These are phyloP conservation scores for Mangifera indica DNA, from an alignment of 345 rosid genomes.

Conservation along the genomic window DNA sequence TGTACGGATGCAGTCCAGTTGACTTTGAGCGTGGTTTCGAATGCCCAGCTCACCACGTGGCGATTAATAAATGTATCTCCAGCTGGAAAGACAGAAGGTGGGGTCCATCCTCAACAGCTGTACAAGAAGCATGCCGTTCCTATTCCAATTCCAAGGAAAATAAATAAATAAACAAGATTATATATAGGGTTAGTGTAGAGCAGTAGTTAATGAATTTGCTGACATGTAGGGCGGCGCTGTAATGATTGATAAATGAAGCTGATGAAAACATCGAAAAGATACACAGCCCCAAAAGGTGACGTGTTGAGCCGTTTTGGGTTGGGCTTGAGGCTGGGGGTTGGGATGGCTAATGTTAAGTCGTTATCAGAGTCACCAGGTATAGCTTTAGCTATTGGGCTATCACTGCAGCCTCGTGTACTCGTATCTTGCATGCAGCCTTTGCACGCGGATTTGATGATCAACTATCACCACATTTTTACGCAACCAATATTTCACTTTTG, in stretches of 20 bases:
- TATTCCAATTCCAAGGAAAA: no score
- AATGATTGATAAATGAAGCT: background rate
- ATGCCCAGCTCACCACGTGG: no score
- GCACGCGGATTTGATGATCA: background rate
- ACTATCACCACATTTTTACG: background rate
- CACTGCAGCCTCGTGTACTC: background rate
- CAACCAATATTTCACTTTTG: background rate
- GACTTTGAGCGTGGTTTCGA: no score
- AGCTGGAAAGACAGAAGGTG: background rate
- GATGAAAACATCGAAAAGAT: background rate
- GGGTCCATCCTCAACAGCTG: background rate
- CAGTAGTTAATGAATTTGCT: background rate
- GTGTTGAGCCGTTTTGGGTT: no score
- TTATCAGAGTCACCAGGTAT: background rate
- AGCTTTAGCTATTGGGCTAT: background rate
- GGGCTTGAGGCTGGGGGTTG: no score
- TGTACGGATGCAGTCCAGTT: no score
- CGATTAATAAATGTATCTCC: background rate
- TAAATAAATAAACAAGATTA: background rate
- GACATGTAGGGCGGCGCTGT: conserved; percentile 7
- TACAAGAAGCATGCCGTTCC: background rate
- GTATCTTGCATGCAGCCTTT: background rate
- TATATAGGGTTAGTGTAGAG: background rate
- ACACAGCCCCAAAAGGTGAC: background rate
- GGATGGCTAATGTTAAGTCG: background rate